Evolutionary conservation across 176 grass and related monocot species (phyloP), one percentile per base, ranked within the genome.

Genomic region (Eleusine indica): DNA sequence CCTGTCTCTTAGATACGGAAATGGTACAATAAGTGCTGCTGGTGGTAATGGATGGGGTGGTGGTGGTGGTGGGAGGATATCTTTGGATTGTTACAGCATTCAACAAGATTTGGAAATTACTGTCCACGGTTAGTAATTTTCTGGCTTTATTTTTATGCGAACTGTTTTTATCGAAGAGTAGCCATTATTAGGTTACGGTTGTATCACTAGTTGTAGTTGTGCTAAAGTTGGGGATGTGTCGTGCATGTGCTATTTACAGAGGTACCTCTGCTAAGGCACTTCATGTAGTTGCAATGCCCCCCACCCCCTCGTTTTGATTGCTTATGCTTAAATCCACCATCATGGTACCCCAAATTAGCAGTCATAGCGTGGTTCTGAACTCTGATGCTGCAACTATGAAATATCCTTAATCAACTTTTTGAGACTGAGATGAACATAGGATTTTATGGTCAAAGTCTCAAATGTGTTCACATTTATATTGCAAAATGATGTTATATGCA

Each of bases 41-140:
- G 96, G 96, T 83, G 96, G 96, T 54, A 87, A 83, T 92, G 96
- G 96, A 87, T 99, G 93, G 91, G 93, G 93, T 75, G 96, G 96
- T 13, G 96, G 96, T 3, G 91, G 96, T 68, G 96, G 96, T 57
- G 96, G 96, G 52, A 93, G 96, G 66, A 94, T 99, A 82, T 93
- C 96, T 71, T 76, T 93, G 15, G 87, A 99, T 25, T 94, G 88
- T 86, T 96, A 99, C 83, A 99, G 91, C 62, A 94, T 96, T 80
- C 93, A 95, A 57, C 96, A 96, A 87, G 96, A 99, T 70, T 65
- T 99, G 62, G 84, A 86, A 75, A 96, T 99, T 82, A 91, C 89
- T 78, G 93, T 85, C 87, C 91, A 99, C 5, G 96, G 96, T 99
- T 77, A 80, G 89, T 94, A 88, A 62, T 80, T 83, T 78, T 82